phyloP scores from a whole-genome alignment of 208 protist genomes.

The Acanthamoeba castellanii region DNA sequence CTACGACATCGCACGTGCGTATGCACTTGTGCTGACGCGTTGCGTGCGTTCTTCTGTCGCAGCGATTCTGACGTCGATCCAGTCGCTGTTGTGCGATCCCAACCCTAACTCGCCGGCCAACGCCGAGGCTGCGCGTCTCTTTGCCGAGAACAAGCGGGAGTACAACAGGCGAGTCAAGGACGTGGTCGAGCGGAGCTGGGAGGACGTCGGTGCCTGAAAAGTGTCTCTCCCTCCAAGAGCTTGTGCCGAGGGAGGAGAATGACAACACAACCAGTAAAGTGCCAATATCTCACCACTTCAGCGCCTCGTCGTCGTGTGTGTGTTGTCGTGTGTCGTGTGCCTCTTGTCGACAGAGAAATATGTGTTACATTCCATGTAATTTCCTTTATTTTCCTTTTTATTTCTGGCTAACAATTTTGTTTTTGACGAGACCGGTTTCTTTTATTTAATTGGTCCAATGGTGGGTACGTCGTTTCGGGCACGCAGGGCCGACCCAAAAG shows the following conservation, averaged over 20 bases:
- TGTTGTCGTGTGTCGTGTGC: background rate
- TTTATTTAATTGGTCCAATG: background rate
- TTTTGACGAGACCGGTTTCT: no score
- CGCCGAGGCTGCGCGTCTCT: constrained; percentile 97
- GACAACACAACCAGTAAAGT: no score
- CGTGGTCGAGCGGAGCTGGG: constrained; percentile 73
- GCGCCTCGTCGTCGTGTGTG: no score
- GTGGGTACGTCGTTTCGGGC: background rate
- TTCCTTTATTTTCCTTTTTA: background rate
- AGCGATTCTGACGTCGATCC: constrained; percentile 99
- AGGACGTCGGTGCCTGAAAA: background rate
- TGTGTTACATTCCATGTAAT: background rate
- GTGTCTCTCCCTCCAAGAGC: no score
- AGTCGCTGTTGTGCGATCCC: constrained; percentile 99
- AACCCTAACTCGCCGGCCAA: constrained; percentile 99
- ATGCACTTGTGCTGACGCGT: background rate
- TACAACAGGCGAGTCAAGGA: constrained; percentile 94
- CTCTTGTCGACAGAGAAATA: no score
- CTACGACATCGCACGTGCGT: background rate
- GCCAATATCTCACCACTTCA: no score
- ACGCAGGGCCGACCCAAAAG: background rate
- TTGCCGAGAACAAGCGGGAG: constrained; percentile 95
- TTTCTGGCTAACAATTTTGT: no score
- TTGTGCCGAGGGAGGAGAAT: no score
- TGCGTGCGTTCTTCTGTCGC: background rate